Conservation (phyloP, 768 basidiomycete genomes). For the Mycena amicta region DNA sequence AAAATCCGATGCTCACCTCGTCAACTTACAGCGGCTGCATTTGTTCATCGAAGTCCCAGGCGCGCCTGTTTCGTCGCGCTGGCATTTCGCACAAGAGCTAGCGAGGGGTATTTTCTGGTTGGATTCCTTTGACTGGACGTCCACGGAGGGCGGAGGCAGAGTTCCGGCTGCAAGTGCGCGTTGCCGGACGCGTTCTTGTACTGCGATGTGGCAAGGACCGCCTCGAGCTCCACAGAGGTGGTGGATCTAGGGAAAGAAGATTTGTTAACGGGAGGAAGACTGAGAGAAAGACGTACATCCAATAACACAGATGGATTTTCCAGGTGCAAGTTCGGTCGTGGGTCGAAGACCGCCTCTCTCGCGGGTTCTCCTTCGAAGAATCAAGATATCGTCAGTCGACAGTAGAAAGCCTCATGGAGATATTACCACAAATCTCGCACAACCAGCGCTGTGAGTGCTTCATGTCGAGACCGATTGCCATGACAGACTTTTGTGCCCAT, state of each 20-base stretch:
- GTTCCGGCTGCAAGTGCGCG: conserved; percentile 8
- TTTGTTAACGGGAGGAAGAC: background rate
- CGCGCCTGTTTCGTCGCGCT: conserved; percentile 17
- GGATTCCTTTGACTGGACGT: background rate
- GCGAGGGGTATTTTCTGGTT: conserved; percentile 8
- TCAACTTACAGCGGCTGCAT: conserved; percentile 16
- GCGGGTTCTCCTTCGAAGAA: conserved; percentile 7
- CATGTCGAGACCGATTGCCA: conserved; percentile 16
- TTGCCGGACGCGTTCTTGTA: conserved; percentile 5
- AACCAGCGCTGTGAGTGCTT: conserved; percentile 20
- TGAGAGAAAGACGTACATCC: background rate
- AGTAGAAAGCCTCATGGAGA: background rate
- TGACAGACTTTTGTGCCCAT: conserved; percentile 17
- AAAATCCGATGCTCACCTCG: background rate
- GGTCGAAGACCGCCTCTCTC: conserved; percentile 15
- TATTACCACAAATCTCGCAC: conserved; percentile 16
- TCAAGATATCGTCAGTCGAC: too few relatives aligned
- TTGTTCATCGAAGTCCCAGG: conserved; percentile 9
- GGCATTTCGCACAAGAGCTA: conserved; percentile 14
- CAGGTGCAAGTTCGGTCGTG: conserved; percentile 8
- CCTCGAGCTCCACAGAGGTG: conserved; percentile 17
- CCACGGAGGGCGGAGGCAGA: conserved; percentile 1
- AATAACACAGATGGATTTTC: conserved; percentile 4
- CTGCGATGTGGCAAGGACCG: conserved; percentile 15
- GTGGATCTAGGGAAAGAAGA: conserved; percentile 8